Conservation (phyloP, 2,329 filamentous ascomycete genomes). For the Paracamarosporium sp. region DNA sequence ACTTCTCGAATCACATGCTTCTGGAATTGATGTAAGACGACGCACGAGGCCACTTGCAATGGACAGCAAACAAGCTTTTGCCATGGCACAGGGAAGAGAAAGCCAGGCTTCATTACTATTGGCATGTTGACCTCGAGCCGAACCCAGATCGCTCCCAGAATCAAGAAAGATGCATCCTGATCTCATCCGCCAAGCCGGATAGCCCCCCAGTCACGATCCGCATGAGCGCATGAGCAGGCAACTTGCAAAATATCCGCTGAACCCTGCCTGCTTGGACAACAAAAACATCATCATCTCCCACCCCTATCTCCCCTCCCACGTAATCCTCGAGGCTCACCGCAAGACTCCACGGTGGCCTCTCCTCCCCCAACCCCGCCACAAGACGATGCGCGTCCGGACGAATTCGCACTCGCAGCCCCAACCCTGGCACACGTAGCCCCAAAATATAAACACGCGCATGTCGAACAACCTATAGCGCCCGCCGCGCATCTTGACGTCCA, state of each 20-base stretch:
- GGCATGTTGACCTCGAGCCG: background rate
- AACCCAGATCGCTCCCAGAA: constrained; percentile 9
- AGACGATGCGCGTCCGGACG: constrained; percentile 45
- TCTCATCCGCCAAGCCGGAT: constrained; percentile 29
- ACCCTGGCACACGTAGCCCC: constrained; percentile 10
- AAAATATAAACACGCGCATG: constrained; percentile 19
- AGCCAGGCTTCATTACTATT: background rate
- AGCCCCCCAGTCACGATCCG: constrained; percentile 23
- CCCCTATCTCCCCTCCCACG: constrained; percentile 16
- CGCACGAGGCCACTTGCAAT: background rate
- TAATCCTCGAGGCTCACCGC: constrained; percentile 23
- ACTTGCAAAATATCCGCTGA: constrained; percentile 26
- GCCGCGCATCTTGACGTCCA: constrained; percentile 13
- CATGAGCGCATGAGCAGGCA: constrained; percentile 19
- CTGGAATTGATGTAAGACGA: background rate
- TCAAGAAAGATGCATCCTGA: constrained; percentile 20
- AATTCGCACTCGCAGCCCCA: constrained; percentile 30
- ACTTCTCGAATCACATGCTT: constrained; percentile 10
- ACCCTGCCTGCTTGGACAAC: constrained; percentile 9
- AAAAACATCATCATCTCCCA: constrained; percentile 15
- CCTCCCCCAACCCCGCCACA: constrained; percentile 21
- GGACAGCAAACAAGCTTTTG: constrained; percentile 1
- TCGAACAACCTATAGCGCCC: constrained; percentile 25
- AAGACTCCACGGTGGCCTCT: constrained; percentile 42
- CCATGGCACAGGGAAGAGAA: background rate